Base-by-base conservation (phyloP, 768 basidiomycete genomes). In the Leccinum variicolor region DNA sequence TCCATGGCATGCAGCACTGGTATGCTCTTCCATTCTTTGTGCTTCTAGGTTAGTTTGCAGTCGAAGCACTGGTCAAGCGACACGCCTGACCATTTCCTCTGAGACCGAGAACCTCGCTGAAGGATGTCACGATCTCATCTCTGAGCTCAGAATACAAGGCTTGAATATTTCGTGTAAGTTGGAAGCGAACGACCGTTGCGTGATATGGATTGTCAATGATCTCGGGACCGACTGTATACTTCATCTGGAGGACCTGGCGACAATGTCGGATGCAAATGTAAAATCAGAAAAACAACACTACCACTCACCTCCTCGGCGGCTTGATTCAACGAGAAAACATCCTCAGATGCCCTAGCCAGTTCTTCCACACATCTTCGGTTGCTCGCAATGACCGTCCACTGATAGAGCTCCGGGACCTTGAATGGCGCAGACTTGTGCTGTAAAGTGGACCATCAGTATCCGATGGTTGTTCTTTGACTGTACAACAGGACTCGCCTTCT, bases 71-170 rank as follows among this genome's bases (percentile, higher is more conserved):
- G 17, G 15, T 4, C 1, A 2, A 53, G 4, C 13, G 21, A 34
- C 15, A 14, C 31, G 10, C 8, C 28, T 49, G 28, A 31, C 48
- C 48, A 10, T 49, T 25, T 11, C n/a, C 28, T n/a, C 15, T 29
- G 11, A 49, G 48, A 7, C 19, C 28, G 3, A 49, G 28, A 3
- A 49, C 15, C 6, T 49, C 48, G 19, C 31, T 28, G 9, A 81
- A 76, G 0, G 81, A 71, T 0, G 64, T 54, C 0, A 62, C 46
- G n/a, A 82, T 68, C 59, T 85, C 84, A 19, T 79, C 75, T 11
- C 68, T 72, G 15, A 84, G 62, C 17, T 75, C 73, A 1, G 74
- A 69, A 53, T 79, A 77, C 3, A 76, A 60, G 1, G 55, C 54
- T 0, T 67, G 70, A 11, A 82, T 67, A 47, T 76, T 76, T 3